Conservation (phyloP, 306 rosid species). For the Vigna hirtella region DNA sequence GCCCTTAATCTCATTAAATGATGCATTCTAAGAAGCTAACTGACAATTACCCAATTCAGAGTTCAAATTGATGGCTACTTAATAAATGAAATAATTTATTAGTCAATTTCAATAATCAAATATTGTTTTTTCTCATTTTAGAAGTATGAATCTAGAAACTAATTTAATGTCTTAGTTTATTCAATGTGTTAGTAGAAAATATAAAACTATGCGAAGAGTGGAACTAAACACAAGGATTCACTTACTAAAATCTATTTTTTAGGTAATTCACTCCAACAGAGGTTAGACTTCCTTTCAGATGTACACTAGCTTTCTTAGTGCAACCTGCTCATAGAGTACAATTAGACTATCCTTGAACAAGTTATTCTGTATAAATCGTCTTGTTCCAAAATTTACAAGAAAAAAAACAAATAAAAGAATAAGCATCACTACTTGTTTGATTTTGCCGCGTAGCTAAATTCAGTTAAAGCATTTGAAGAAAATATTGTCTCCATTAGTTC, state of each 20-base stretch:
- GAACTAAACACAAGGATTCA: conserved; percentile 13
- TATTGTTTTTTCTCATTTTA: background rate
- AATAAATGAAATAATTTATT: background rate
- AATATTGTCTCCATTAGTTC: conserved; percentile 40
- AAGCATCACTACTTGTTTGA: conserved; percentile 45
- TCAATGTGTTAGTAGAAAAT: background rate
- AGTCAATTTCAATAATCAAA: background rate
- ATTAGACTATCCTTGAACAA: conserved; percentile 26
- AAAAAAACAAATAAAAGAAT: conserved; percentile 67
- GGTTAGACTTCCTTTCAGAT: conserved; percentile 32
- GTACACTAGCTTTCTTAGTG: conserved; percentile 36
- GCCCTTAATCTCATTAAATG: background rate
- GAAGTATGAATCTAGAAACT: background rate
- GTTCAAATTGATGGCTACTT: background rate
- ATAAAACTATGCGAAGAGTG: background rate
- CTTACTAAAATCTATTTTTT: background rate
- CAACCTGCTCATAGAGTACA: conserved; percentile 37
- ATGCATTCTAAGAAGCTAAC: background rate
- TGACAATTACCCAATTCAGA: background rate
- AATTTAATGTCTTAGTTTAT: background rate
- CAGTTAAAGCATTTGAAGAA: conserved; percentile 44
- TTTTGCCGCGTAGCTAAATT: conserved; percentile 42
- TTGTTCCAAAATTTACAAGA: conserved; percentile 46
- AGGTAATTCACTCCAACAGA: conserved; percentile 27
- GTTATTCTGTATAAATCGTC: conserved; percentile 37